Evolutionary conservation across 2,329 filamentous ascomycete species (phyloP), one percentile per base, ranked within the genome.

Genomic region (Nigrospora oryzae): DNA sequence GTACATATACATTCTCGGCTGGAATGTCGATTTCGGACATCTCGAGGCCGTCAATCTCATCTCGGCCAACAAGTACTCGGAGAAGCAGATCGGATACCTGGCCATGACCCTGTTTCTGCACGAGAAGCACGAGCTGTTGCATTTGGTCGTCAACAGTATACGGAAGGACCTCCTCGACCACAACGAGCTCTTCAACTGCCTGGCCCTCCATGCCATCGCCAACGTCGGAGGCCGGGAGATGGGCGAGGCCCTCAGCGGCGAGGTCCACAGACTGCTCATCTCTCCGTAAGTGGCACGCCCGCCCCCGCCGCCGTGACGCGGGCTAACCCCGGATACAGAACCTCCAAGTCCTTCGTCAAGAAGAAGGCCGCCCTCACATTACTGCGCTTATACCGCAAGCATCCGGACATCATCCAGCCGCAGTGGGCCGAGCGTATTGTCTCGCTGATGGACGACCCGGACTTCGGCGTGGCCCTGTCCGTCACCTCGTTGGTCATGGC

Each of bases 401-500:
- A 90, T 58, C 89, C 91, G 2, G 85, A 83, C 51, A 96, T 98
- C 52, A 86, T 98, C 19, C 90, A 95, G 59, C 86, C 89, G 30
- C 90, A 96, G 69, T 98, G 93, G 93, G 88, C 89, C 8, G 94
- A 98, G 70, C 82, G 93, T 43, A 95, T 98, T 62, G 93, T 98
- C 62, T 93, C 93, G n/a, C 74, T 98, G 36, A 96, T 98, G 90
- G 93, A 98, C 63, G 93, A 98, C 58, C 74, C 81, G 5, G 93
- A 98, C 60, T 82, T 97, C 63, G 93, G 93, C 45, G 93, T 98
- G 32, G 89, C 89, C 8, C 75, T 98, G 19, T 98, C 94, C 0
- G 89, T 98, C 37, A 96, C 93, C 0, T 98, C 93, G 5, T 74
- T 98, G 4, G 84, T 98, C 51, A 95, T 96, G 83, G 84, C 93